Conservation (phyloP, 2,329 filamentous ascomycete species). For the Bipolaris sorokiniana region DNA sequence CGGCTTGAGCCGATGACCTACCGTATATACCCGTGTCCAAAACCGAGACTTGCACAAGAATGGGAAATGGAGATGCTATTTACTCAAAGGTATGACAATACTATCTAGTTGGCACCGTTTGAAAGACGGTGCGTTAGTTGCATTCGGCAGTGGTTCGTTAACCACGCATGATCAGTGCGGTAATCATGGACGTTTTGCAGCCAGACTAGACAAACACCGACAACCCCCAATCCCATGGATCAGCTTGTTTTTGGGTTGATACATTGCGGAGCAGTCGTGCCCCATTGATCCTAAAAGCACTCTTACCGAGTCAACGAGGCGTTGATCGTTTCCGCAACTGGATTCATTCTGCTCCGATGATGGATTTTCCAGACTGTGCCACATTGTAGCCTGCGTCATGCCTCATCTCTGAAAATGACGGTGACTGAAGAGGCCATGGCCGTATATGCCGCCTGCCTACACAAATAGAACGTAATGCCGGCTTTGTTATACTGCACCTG, state of each 20-base stretch:
- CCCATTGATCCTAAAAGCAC: neutral
- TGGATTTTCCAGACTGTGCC: conserved; percentile 5
- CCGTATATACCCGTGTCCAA: neutral
- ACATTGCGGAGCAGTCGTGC: neutral
- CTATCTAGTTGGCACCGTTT: neutral
- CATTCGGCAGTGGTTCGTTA: neutral
- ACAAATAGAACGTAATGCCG: neutral
- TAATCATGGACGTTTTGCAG: neutral
- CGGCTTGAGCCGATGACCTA: neutral
- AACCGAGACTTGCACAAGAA: neutral
- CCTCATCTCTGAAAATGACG: neutral
- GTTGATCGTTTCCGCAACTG: neutral
- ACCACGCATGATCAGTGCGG: neutral
- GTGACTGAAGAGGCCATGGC: neutral
- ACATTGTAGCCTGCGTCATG: conserved; percentile 3
- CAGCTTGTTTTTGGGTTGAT: neutral
- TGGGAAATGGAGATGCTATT: neutral
- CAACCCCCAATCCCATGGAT: neutral
- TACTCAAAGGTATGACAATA: neutral
- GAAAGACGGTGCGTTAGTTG: neutral
- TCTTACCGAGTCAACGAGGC: neutral
- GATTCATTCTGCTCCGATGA: conserved; percentile 6
- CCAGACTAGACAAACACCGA: neutral
- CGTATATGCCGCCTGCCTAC: neutral
- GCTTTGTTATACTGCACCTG: neutral